Percentiles rank a stretch among this genome's conserved stretches.
Evolutionary conservation across 2,329 filamentous ascomycete genomes (phyloP).

Genomic region (Ophiostoma angusticollis): DNA sequence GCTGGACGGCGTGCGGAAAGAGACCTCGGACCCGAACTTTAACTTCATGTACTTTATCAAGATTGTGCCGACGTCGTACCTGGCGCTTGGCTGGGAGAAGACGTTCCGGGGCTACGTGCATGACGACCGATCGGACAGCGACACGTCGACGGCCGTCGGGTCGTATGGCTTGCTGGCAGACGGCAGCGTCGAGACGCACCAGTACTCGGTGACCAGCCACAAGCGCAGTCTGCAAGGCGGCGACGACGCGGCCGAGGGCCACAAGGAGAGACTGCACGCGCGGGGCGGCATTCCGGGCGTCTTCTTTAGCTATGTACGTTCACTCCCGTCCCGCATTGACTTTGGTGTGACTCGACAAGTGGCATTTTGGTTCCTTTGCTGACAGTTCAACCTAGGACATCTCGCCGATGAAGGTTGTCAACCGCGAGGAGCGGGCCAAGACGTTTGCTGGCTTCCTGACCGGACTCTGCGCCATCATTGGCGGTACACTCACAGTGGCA

Average conservation of each 20-base stretch:
- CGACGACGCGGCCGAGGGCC: constrained; percentile 72
- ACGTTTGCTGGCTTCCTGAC: constrained; percentile 86
- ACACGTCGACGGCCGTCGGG: constrained; percentile 52
- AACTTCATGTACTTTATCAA: constrained; percentile 99
- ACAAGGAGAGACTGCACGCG: constrained; percentile 84
- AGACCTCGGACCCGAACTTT: constrained; percentile 67
- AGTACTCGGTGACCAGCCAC: constrained; percentile 96
- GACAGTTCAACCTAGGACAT: constrained; percentile 53
- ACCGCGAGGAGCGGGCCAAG: constrained; percentile 81
- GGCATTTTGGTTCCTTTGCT: neutral
- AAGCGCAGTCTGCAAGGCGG: constrained; percentile 79
- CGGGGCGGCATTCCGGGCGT: constrained; percentile 89
- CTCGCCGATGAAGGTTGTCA: constrained; percentile 98
- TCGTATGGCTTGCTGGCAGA: constrained; percentile 50
- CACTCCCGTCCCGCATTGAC: neutral
- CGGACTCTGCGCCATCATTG: constrained; percentile 86
- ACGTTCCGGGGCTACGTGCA: constrained; percentile 27
- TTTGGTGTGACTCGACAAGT: neutral
- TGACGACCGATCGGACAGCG: constrained; percentile 21
- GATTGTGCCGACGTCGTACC: constrained; percentile 90
- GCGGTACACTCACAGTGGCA: constrained; percentile 88
- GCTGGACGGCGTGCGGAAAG: constrained; percentile 66
- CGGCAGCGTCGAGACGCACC: constrained; percentile 90
- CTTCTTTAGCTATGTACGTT: constrained; percentile 94
- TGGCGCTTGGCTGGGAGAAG: constrained; percentile 80